phyloP scores from a whole-genome alignment of 2,329 filamentous ascomycete species.

The Atkinsonella hypoxylon region DNA sequence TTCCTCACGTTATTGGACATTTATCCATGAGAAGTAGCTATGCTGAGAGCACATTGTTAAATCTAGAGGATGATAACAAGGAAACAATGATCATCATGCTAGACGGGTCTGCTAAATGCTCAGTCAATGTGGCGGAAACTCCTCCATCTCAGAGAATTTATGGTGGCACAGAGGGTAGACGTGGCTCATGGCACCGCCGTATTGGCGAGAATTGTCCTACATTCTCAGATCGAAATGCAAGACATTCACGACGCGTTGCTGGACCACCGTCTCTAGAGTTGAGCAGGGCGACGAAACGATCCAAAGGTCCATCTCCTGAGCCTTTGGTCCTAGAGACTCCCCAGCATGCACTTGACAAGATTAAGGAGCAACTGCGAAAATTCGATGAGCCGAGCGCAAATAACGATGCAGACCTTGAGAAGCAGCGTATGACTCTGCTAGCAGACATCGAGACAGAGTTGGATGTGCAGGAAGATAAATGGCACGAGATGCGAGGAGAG shows the following conservation, averaged over 20 bases:
- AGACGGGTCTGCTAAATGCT: constrained; percentile 19
- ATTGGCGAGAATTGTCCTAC: constrained; percentile 46
- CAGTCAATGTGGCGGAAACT: constrained; percentile 2
- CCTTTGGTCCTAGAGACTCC: constrained; percentile 42
- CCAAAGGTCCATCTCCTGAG: constrained; percentile 34
- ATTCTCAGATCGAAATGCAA: constrained; percentile 41
- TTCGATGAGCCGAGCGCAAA: constrained; percentile 30
- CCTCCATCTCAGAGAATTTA: constrained; percentile 5
- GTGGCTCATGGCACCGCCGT: constrained; percentile 38
- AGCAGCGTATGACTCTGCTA: constrained; percentile 36
- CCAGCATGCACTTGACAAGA: constrained; percentile 33
- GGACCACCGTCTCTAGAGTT: constrained; percentile 46
- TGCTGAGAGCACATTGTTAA: constrained; percentile 1
- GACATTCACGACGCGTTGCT: constrained; percentile 37
- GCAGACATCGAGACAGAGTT: constrained; percentile 51
- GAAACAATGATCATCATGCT: constrained; percentile 34
- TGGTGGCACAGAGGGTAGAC: constrained; percentile 8
- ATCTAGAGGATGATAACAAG: constrained; percentile 16
- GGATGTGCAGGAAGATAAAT: constrained; percentile 45
- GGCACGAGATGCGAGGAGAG: constrained; percentile 44
- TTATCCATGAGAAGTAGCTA: not conserved
- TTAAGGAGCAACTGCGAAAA: constrained; percentile 39
- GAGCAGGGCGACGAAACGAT: constrained; percentile 26
- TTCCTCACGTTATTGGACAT: not conserved
- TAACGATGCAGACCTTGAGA: constrained; percentile 24